A percentile compares a stretch with the other conserved stretches of the same genome.
Conservation (phyloP, 1,139 yeast species). For the Geotrichum fermentans region DNA sequence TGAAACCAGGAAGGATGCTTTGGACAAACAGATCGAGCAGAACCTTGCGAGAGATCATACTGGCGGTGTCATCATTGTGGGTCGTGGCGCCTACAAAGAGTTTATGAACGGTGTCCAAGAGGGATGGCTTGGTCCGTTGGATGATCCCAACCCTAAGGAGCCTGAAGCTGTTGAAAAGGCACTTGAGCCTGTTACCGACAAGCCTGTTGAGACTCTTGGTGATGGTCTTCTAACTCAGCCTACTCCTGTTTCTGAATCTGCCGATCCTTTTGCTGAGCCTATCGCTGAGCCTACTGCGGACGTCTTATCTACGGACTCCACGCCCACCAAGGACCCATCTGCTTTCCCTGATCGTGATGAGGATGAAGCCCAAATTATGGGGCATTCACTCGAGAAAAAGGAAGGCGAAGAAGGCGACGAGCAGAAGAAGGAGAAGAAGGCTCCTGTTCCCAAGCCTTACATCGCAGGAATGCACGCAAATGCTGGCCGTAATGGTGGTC, state of each 20-base stretch:
- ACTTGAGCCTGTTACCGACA: conserved; percentile 1
- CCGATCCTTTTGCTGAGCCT: conserved; percentile 13
- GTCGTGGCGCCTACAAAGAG: conserved; percentile 95
- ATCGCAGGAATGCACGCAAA: conserved; percentile 44
- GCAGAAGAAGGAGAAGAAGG: conserved; percentile 36
- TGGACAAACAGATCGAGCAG: conserved; percentile 31
- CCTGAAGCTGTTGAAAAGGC: conserved; percentile 8
- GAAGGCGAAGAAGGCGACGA: conserved; percentile 22
- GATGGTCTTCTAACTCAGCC: conserved; percentile 6
- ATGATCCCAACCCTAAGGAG: conserved; percentile 46
- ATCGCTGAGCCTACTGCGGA: background rate
- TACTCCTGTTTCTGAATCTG: conserved; percentile 1
- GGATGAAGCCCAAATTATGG: conserved; percentile 27
- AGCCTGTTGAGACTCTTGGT: conserved; percentile 15
- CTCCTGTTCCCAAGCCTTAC: conserved; percentile 59
- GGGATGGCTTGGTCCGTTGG: conserved; percentile 89
- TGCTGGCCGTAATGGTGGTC: conserved; percentile 11
- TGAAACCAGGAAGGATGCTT: conserved; percentile 27
- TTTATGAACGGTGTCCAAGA: conserved; percentile 87
- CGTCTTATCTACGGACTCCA: conserved; percentile 2
- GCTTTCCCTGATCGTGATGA: conserved; percentile 27
- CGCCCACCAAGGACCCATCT: conserved; percentile 21
- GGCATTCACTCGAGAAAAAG: conserved; percentile 22
- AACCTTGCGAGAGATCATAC: conserved; percentile 31
- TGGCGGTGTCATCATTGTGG: conserved; percentile 92